phyloP scores from a whole-genome alignment of 2,329 filamentous ascomycete species.

The Fusarium goolgardi region DNA sequence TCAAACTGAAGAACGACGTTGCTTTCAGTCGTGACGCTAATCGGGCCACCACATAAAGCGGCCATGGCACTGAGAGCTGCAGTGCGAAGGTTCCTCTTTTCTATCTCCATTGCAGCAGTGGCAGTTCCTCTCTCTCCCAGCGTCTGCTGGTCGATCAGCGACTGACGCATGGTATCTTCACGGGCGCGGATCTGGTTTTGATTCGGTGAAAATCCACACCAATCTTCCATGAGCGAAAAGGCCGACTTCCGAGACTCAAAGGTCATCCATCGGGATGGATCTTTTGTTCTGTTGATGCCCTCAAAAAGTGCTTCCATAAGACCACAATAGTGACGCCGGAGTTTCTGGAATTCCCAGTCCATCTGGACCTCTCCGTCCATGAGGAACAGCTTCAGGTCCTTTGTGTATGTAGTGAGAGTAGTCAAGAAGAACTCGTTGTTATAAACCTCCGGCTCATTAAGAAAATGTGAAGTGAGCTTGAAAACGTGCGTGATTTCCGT shows the following conservation, averaged over 20 bases:
- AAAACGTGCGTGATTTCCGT: constrained; percentile 98
- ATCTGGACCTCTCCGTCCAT: constrained; percentile 95
- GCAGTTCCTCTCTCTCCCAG: constrained; percentile 79
- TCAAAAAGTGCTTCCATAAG: constrained; percentile 93
- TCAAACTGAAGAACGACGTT: constrained; percentile 92
- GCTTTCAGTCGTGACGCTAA: constrained; percentile 89
- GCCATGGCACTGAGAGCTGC: constrained; percentile 97
- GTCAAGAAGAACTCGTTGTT: constrained; percentile 90
- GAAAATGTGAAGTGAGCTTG: constrained; percentile 89
- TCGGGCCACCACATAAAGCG: constrained; percentile 84
- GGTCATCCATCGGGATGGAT: constrained; percentile 93
- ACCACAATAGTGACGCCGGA: constrained; percentile 93
- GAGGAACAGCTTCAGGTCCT: constrained; percentile 91
- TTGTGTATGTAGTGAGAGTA: constrained; percentile 89
- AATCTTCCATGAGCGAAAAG: constrained; percentile 97
- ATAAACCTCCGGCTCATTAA: constrained; percentile 81
- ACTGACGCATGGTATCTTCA: constrained; percentile 89
- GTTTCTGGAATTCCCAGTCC: constrained; percentile 92
- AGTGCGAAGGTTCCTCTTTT: constrained; percentile 90
- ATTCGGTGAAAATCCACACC: constrained; percentile 97
- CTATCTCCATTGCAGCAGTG: constrained; percentile 94
- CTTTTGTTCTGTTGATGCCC: constrained; percentile 84
- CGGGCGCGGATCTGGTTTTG: constrained; percentile 82
- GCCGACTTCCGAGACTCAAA: constrained; percentile 96
- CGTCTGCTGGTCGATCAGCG: constrained; percentile 82